These are phyloP conservation scores for Lycium barbarum DNA, from an alignment of 257 asterid species.

Conservation along the genomic window DNA sequence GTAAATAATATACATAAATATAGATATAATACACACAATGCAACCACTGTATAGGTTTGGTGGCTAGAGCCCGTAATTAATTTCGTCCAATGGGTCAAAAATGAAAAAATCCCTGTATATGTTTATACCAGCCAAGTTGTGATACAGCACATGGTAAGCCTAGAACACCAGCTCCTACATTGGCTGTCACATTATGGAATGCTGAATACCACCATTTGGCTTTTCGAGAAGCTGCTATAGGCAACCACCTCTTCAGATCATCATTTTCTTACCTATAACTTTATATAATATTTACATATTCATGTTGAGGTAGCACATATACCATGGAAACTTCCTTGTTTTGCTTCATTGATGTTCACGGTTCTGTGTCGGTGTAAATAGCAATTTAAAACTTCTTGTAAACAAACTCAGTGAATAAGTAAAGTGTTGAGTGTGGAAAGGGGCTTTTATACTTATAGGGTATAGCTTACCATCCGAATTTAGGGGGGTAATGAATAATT, in stretches of 20 bases:
- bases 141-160: constrained; percentile 47
- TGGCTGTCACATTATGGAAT: constrained; percentile 47
- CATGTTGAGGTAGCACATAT: not conserved
- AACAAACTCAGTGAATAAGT: not conserved
- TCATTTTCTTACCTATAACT: not conserved
- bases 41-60: no score
- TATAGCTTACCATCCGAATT: not conserved
- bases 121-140: constrained; percentile 43
- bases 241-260: constrained; percentile 45
- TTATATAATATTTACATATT: no score
- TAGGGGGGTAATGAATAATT: not conserved
- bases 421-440: not conserved
- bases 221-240: constrained; percentile 49
- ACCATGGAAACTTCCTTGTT: not conserved
- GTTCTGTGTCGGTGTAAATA: not conserved
- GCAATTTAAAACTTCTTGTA: not conserved
- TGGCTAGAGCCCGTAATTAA: no score
- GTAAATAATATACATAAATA: no score
- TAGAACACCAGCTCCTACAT: constrained; percentile 53
- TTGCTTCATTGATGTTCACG: not conserved
- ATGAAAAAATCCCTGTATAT: no score
- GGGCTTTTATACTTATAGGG: not conserved
- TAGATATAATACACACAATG: no score
- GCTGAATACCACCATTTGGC: constrained; percentile 55
- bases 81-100: no score